Conservation (phyloP, 306 rosid species). For the Quercus wislizeni region DNA sequence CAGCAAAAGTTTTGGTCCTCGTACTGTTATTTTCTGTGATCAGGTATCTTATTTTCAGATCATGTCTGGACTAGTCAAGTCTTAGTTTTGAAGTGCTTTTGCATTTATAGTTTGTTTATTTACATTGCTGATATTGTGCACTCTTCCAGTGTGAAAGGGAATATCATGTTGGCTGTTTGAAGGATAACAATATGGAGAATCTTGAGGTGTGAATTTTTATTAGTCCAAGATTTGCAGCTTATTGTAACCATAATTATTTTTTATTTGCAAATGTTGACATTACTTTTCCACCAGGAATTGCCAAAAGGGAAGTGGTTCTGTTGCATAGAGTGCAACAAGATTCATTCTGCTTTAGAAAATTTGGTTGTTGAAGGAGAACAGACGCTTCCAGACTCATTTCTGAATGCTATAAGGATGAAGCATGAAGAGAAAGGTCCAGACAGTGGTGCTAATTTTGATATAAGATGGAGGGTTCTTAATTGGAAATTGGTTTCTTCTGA, state of each 20-base stretch:
- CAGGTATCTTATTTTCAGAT: slow-evolving; percentile 49
- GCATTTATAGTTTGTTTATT: neutral
- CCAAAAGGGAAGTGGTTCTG: slow-evolving; percentile 83
- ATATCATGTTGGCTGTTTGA: slow-evolving; percentile 76
- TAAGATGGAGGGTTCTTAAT: slow-evolving; percentile 78
- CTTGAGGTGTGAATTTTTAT: slow-evolving; percentile 44
- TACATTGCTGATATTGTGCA: neutral
- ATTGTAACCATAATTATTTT: neutral
- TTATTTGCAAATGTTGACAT: neutral
- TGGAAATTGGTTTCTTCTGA: slow-evolving; percentile 42
- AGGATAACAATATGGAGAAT: slow-evolving; percentile 53
- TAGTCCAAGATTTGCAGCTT: neutral
- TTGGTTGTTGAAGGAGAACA: slow-evolving; percentile 49
- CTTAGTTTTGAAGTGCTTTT: slow-evolving; percentile 1
- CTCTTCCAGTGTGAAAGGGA: slow-evolving; percentile 72
- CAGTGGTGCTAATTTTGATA: slow-evolving; percentile 27
- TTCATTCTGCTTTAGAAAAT: slow-evolving; percentile 43
- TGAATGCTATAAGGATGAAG: slow-evolving; percentile 48
- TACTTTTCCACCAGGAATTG: slow-evolving; percentile 49
- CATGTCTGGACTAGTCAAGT: neutral
- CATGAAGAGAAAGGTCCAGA: slow-evolving; percentile 31
- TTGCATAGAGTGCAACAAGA: slow-evolving; percentile 40
- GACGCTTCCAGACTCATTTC: slow-evolving; percentile 48
- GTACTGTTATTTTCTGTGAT: slow-evolving; percentile 75
- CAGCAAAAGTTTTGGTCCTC: slow-evolving; percentile 56